Evolutionary conservation across 1,139 yeast genomes (phyloP).

Genomic region (Suhomyces terraborum): DNA sequence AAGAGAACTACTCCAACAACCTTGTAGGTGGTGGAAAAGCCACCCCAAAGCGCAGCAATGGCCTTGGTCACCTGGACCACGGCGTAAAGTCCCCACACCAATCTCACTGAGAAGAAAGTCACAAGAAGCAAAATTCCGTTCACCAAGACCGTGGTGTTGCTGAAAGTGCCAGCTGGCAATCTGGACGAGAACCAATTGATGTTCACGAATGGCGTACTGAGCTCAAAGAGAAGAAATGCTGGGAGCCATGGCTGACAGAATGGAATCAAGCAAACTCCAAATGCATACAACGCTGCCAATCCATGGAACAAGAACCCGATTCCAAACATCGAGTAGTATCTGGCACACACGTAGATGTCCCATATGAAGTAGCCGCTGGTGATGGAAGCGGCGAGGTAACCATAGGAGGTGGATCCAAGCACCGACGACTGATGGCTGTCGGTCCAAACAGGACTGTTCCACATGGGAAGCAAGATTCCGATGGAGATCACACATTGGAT

Average conservation of each 20-base stretch:
- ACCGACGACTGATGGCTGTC: constrained; percentile 49
- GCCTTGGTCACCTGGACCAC: constrained; percentile 55
- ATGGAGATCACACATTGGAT: constrained; percentile 71
- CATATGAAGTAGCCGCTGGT: constrained; percentile 91
- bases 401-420: constrained; percentile 72
- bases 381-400: constrained; percentile 67
- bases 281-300: constrained; percentile 75
- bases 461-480: constrained; percentile 56
- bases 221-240: constrained; percentile 80
- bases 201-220: constrained; percentile 91
- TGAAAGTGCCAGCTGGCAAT: constrained; percentile 60
- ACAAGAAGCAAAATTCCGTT: constrained; percentile 73
- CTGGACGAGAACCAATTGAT: constrained; percentile 87
- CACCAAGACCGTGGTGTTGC: constrained; percentile 52
- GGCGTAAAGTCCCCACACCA: constrained; percentile 87
- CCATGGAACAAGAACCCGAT: constrained; percentile 86
- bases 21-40: constrained; percentile 17
- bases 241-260: constrained; percentile 77
- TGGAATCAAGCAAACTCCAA: constrained; percentile 52
- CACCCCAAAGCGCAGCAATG: constrained; percentile 43
- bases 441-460: constrained; percentile 49
- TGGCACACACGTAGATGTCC: constrained; percentile 73
- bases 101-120: constrained; percentile 75
- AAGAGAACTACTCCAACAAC: constrained; percentile 51
- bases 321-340: constrained; percentile 69